Evolutionary conservation across 192 early-diverging fungal species (phyloP), one percentile per base, ranked within the genome.

Genomic region (Mortierella claussenii): DNA sequence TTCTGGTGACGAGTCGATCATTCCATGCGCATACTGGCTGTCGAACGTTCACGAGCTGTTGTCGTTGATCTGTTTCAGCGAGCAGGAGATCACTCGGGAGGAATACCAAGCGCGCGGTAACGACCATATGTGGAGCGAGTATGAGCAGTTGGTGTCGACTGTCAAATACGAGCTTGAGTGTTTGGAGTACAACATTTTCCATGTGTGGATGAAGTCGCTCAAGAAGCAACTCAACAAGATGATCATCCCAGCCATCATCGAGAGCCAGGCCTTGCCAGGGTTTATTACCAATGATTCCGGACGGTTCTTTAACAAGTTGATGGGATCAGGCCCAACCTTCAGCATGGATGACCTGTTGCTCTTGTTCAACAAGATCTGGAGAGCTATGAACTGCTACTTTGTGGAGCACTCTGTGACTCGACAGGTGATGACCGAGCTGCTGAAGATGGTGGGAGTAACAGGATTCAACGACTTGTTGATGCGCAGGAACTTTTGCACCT

Each of bases 391-490:
- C 71, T 98, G 95, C 83, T 99, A 98, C 78, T 98, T 94, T 83
- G 92, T 98, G 63, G 96, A 98, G 66, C 90, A 88, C 40, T 89
- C 92, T 10, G 95, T 99, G 53, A 89, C 93, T 56, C 87, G 92
- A 10, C 97, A 98, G 83, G 96, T 98, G 31, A 86, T 97, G 65
- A 96, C 93, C 0, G 98, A 99, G 86, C 76, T 99, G 36, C 83
- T 99, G 47, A 92, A 95, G 61, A 90, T 97, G n/a, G 92, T 98
- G 69, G 97, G 98, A 50, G 93, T 96, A 1, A 90, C 90, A 1
- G 92, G 96, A 1, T 98, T 98, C 73, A 99, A 99, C 85, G 95
- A 98, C 81, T 80, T 99, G 61, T 88, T 99, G 62, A 98, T 97
- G 92, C 88, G 98, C 46, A 93, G 95, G 57, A 98, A 97, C 86